Conservation (phyloP, 495 filamentous ascomycete genomes). For the Annulohypoxylon moriforme region DNA sequence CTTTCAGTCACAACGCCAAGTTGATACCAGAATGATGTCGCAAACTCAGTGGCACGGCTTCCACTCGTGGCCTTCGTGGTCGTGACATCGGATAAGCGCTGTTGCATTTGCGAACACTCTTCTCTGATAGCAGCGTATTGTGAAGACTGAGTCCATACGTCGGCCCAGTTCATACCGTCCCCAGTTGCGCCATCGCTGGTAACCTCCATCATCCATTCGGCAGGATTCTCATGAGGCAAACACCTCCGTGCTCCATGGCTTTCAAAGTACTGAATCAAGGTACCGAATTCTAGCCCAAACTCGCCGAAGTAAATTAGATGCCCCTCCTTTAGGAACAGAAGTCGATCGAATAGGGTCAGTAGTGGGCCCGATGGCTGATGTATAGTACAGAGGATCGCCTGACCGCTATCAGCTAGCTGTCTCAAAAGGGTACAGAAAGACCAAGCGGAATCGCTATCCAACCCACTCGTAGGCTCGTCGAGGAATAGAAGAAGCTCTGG, state of each 20-base stretch:
- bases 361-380: conserved; percentile 72
- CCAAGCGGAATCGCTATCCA: conserved; percentile 79
- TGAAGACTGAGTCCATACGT: conserved; percentile 54
- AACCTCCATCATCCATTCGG: conserved; percentile 67
- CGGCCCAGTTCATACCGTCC: conserved; percentile 52
- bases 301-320: conserved; percentile 6
- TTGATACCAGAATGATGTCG: conserved; percentile 47
- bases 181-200: background rate
- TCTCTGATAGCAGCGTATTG: background rate
- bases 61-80: conserved; percentile 59
- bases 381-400: conserved; percentile 85
- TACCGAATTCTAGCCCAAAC: conserved; percentile 7
- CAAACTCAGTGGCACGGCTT: background rate
- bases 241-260: conserved; percentile 70
- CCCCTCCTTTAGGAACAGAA: conserved; percentile 53
- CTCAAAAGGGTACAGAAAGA: conserved; percentile 78
- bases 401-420: conserved; percentile 76
- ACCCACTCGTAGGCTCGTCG: conserved; percentile 81
- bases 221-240: conserved; percentile 65
- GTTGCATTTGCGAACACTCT: background rate
- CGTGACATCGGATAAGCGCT: background rate
- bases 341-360: conserved; percentile 72
- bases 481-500: conserved; percentile 3
- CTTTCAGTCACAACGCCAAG: conserved; percentile 56
- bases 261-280: conserved; percentile 51